Conservation (phyloP, 352 stramenopile species). For the Pilasporangium apinafurcum region DNA sequence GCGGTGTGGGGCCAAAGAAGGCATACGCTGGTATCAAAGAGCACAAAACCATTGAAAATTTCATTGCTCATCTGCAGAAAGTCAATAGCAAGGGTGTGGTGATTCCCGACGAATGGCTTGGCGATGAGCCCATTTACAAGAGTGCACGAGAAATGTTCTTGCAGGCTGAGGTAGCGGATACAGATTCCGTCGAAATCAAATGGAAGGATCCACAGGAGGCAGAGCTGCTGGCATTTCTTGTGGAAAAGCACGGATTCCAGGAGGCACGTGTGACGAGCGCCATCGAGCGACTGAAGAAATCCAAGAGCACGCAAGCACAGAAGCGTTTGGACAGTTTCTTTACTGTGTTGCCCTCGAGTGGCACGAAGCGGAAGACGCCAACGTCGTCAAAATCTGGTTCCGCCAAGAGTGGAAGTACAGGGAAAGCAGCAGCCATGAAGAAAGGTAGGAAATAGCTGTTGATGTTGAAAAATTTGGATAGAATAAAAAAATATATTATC, state of each 20-base stretch:
- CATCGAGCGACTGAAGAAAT: constrained; percentile 96
- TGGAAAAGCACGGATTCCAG: constrained; percentile 97
- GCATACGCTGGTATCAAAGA: constrained; percentile 96
- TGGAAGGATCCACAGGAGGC: constrained; percentile 90
- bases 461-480: too few relatives aligned
- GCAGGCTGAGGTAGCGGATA: constrained; percentile 55
- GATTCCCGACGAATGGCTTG: constrained; percentile 81
- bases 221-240: constrained; percentile 90
- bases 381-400: constrained; percentile 15
- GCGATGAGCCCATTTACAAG: constrained; percentile 90
- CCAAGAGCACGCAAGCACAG: constrained; percentile 92
- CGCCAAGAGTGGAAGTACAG: constrained; percentile 23
- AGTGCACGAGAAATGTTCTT: constrained; percentile 92
- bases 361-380: constrained; percentile 60
- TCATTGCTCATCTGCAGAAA: constrained; percentile 88
- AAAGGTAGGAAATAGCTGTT: constrained; percentile 55
- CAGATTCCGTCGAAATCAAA: constrained; percentile 86
- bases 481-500: too few relatives aligned
- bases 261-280: constrained; percentile 86
- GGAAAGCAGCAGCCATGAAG: constrained; percentile 25
- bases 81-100: constrained; percentile 78
- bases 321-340: constrained; percentile 97
- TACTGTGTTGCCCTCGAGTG: constrained; percentile 58
- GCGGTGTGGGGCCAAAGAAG: constrained; percentile 97
- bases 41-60: constrained; percentile 94